Percentiles rank a stretch among this genome's conserved stretches.
These are phyloP conservation scores for Erythrophleum fordii DNA, from an alignment of 306 rosid species.

Conservation along the genomic window DNA sequence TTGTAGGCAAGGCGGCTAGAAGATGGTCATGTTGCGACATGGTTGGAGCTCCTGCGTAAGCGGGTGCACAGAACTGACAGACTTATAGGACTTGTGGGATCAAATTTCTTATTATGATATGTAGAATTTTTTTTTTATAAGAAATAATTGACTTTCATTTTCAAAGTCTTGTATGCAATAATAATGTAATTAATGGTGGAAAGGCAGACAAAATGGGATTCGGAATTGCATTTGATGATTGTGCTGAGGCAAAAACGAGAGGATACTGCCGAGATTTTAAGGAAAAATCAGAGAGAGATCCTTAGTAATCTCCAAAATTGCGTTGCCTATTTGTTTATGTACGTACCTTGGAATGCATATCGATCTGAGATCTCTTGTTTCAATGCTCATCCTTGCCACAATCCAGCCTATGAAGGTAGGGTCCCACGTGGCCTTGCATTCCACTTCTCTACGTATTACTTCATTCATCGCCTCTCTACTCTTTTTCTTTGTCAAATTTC, in stretches of 20 bases:
- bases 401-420: neutral
- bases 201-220: neutral
- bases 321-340: neutral
- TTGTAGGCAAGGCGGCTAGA: too few species aligned
- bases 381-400: neutral
- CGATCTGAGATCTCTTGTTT: neutral
- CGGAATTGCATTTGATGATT: neutral
- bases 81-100: too few species aligned
- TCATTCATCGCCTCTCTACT: neutral
- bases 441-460: neutral
- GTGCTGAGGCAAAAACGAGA: neutral
- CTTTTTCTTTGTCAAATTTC: neutral
- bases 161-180: too few species aligned
- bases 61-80: too few species aligned
- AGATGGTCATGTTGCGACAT: too few species aligned
- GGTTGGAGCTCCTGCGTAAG: too few species aligned
- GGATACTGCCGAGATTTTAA: constrained; percentile 46
- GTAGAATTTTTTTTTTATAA: too few species aligned
- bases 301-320: constrained; percentile 37
- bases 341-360: too few species aligned
- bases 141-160: too few species aligned
- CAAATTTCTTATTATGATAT: too few species aligned
- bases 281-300: constrained; percentile 38
- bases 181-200: too few species aligned
- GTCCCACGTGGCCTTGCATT: neutral